phyloP scores from a whole-genome alignment of 2,329 filamentous ascomycete genomes.

The Diaporthe eres region DNA sequence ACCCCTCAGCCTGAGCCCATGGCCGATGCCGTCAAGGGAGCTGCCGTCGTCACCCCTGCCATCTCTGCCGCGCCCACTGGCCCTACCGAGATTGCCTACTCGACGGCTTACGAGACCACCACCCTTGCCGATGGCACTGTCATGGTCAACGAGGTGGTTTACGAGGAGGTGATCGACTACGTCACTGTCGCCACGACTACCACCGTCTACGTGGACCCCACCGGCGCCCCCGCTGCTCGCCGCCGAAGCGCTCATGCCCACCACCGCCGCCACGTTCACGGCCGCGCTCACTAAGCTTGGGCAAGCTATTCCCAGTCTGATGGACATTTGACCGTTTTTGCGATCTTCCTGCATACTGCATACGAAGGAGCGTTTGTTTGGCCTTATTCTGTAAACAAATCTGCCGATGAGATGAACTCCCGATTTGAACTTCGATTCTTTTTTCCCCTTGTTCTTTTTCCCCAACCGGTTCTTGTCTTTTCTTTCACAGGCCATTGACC shows the following conservation, averaged over 20 bases:
- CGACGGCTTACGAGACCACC: constrained; percentile 37
- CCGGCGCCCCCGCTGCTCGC: constrained; percentile 43
- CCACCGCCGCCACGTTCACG: constrained; percentile 48
- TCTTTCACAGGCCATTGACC: constrained; percentile 39
- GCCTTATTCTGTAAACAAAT: constrained; percentile 41
- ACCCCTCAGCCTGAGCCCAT: constrained; percentile 26
- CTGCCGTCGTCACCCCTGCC: constrained; percentile 15
- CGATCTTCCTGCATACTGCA: constrained; percentile 40
- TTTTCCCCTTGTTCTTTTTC: constrained; percentile 22
- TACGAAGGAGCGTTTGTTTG: constrained; percentile 38
- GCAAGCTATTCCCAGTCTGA: constrained; percentile 7
- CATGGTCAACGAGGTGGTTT: constrained; percentile 69
- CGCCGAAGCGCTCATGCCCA: constrained; percentile 57
- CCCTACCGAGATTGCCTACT: constrained; percentile 13
- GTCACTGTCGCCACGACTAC: constrained; percentile 62
- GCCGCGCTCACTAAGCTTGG: constrained; percentile 41
- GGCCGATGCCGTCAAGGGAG: constrained; percentile 34
- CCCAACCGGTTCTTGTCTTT: constrained; percentile 25
- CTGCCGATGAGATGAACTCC: constrained; percentile 40
- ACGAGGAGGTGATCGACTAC: constrained; percentile 68
- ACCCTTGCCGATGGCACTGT: constrained; percentile 40
- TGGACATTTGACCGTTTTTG: constrained; percentile 25
- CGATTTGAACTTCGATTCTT: constrained; percentile 35
- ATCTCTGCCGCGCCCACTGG: not conserved
- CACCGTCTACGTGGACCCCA: constrained; percentile 56